Base-by-base conservation (phyloP, 2,329 filamentous ascomycete genomes). In the Aspergillus sp. region DNA sequence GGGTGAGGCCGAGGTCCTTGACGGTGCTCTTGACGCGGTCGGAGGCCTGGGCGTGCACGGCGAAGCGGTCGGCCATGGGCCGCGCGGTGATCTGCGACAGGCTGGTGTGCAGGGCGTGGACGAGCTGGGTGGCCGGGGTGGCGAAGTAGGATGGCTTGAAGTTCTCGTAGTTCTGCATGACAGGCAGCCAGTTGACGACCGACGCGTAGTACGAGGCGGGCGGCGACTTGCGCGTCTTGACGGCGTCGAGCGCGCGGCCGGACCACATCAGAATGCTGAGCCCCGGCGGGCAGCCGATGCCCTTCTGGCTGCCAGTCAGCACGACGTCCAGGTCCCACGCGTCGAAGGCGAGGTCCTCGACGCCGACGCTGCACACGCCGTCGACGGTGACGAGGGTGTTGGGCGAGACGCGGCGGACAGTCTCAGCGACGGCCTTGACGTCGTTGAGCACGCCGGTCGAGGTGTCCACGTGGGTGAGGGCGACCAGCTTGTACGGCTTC, bases 141-240 rank as follows among this genome's bases (percentile, higher is more conserved):
- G 91, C 91, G 55, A 98, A 98, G 71, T 98, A 98, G 2, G 86
- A 93, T 24, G 91, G 78, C 69, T 96, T 98, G 70, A 88, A 86
- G 43, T 86, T 85, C 68, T 98, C 91, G 64, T 98, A 98, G 67
- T 95, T 96, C 67, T 91, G 79, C 89, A 98, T 96, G 63, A 98
- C 91, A 29, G 89, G 89, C 36, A 88, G 69, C 91, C 91, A 98
- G 66, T 96, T 96, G 72, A 86, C 88, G 71, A 95, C 85, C 8
- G 84, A 93, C 34, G 84, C 88, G 63, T 95, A 98, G 73, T 96
- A 98, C 14, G 86, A 83, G 13, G 78, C 73, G 1, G 88, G 84
- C 8, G 82, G 81, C 8, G 78, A 80, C 69, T 89, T 89, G 57
- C 91, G 76, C 49, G 70, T 74, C 63, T 89, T 77, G 63, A 93